These are phyloP conservation scores for Scheffersomyces lignosus DNA, from an alignment of 805 yeast genomes.

Conservation along the genomic window DNA sequence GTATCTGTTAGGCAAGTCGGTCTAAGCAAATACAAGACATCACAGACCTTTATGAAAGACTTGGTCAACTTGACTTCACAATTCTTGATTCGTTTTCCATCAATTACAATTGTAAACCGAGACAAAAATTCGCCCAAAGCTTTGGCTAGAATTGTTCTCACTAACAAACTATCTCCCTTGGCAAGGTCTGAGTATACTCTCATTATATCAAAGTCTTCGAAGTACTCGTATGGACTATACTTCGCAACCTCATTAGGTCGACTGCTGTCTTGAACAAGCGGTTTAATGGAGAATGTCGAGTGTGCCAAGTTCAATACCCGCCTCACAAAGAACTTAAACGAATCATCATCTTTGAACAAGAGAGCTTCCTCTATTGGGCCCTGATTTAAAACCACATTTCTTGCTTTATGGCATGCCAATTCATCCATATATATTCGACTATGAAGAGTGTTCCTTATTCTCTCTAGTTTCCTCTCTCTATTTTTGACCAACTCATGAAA, in stretches of 20 bases:
- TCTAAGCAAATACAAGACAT: neutral
- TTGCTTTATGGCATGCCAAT: neutral
- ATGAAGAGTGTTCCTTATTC: neutral
- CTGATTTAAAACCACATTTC: too few relatives aligned
- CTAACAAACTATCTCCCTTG: conserved; percentile 7
- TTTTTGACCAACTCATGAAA: conserved; percentile 1
- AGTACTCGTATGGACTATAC: conserved; percentile 1
- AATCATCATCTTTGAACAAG: neutral
- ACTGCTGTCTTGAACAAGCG: neutral
- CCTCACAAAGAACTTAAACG: neutral
- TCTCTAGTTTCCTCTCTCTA: neutral
- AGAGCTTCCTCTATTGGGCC: neutral
- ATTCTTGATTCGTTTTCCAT: neutral
- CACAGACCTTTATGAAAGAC: neutral
- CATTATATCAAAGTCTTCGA: conserved; percentile 9
- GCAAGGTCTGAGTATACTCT: conserved; percentile 8
- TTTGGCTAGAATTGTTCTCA: conserved; percentile 6
- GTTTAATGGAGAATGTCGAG: neutral
- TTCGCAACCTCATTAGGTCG: neutral
- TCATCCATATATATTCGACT: neutral
- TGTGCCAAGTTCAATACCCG: neutral
- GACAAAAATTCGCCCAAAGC: conserved; percentile 3
- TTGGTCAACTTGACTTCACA: neutral
- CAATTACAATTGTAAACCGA: conserved; percentile 2
- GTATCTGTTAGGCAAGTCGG: neutral